phyloP scores from a whole-genome alignment of 169 alveolate species.

The Eimeria sp. region DNA sequence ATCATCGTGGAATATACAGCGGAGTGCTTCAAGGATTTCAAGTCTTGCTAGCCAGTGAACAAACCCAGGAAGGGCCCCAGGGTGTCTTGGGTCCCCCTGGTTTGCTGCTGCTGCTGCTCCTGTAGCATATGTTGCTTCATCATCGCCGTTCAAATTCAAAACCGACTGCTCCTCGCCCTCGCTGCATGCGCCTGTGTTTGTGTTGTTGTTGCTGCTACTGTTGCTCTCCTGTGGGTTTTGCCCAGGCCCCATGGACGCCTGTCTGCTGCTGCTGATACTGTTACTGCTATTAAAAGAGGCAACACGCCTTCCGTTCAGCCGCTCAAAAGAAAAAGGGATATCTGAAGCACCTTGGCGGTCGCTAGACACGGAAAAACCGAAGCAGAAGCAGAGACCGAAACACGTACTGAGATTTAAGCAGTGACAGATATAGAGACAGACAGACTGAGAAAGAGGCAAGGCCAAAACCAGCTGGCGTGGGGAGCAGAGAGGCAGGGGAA shows the following conservation, averaged over 20 bases:
- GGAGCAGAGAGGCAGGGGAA: neutral
- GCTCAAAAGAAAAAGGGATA: neutral
- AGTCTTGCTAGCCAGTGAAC: constrained; percentile 37
- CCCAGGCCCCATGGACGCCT: constrained; percentile 11
- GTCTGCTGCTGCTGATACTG: constrained; percentile 54
- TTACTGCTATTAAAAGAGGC: constrained; percentile 19
- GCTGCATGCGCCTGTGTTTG: constrained; percentile 20
- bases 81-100: neutral
- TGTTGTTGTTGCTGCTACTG: constrained; percentile 1
- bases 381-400: too few relatives aligned
- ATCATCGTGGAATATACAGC: neutral
- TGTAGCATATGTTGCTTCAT: neutral
- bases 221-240: neutral
- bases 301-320: neutral
- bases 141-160: neutral
- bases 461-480: neutral
- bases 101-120: constrained; percentile 1
- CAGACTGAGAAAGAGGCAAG: neutral
- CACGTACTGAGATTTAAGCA: neutral
- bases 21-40: constrained; percentile 7
- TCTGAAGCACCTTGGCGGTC: neutral
- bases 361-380: neutral
- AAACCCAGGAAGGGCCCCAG: constrained; percentile 9
- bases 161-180: constrained; percentile 13
- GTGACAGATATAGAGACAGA: neutral